Conservation (phyloP, 2,329 filamentous ascomycete species). For the Neonectria neomacrospora region DNA sequence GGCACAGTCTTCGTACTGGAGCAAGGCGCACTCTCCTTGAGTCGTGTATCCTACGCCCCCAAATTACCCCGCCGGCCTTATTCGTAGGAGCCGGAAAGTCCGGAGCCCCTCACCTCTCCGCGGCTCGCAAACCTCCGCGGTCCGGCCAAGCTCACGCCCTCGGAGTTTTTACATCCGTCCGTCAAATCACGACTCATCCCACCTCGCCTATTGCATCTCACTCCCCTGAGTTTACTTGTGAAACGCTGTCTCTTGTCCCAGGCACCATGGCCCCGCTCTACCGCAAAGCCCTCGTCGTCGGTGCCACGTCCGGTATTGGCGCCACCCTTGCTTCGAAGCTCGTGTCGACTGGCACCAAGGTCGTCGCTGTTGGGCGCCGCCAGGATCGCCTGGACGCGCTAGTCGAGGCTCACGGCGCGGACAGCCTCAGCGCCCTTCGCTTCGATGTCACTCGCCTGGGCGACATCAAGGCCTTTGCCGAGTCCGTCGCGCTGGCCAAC, state of each 20-base stretch:
- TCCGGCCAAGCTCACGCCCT: background rate
- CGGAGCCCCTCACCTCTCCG: background rate
- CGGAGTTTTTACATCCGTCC: background rate
- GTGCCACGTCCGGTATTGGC: slow-evolving; percentile 46
- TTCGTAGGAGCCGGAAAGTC: background rate
- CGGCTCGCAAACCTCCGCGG: background rate
- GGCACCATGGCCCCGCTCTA: slow-evolving; percentile 42
- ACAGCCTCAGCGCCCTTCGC: slow-evolving; percentile 49
- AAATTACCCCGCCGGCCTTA: background rate
- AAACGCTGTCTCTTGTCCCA: background rate
- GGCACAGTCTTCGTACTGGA: background rate
- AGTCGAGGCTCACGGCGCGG: slow-evolving; percentile 54
- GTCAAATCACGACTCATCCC: background rate
- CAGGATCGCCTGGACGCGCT: slow-evolving; percentile 61
- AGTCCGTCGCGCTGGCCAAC: slow-evolving; percentile 25
- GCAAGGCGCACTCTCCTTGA: background rate
- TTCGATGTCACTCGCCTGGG: slow-evolving; percentile 59
- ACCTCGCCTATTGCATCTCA: background rate
- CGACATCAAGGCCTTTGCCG: slow-evolving; percentile 43
- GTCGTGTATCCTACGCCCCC: background rate
- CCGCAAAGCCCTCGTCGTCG: slow-evolving; percentile 55
- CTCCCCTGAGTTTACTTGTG: background rate
- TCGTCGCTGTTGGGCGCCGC: slow-evolving; percentile 61
- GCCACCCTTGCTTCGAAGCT: slow-evolving; percentile 52
- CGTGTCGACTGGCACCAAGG: slow-evolving; percentile 54